A percentile compares a stretch with the other conserved stretches of the same genome.
Evolutionary conservation across 2,329 filamentous ascomycete species (phyloP).

Genomic region (Chaetothyriales sp.): DNA sequence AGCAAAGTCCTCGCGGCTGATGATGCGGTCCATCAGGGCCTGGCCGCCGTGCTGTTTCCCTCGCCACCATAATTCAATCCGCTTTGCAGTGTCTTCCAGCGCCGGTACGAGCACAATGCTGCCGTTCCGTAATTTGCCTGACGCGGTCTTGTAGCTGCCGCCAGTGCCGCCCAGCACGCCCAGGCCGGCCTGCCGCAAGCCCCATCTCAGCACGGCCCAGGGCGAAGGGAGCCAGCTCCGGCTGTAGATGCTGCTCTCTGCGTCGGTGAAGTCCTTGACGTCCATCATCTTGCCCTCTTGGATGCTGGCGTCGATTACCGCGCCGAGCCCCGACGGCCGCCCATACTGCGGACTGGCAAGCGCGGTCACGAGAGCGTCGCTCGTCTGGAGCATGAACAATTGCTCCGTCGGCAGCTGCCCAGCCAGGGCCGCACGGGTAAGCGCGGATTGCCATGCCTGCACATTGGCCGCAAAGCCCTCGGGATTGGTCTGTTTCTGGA

Average conservation of each 20-base stretch:
- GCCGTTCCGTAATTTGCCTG: conserved; percentile 26
- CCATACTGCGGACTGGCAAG: conserved; percentile 69
- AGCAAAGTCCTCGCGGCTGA: conserved; percentile 45
- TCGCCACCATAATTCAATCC: conserved; percentile 4
- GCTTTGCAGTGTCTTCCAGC: conserved; percentile 33
- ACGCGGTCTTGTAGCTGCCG: conserved; percentile 24
- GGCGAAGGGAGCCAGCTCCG: conserved; percentile 56
- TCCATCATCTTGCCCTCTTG: conserved; percentile 56
- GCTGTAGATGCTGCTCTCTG: conserved; percentile 57
- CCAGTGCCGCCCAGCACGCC: conserved; percentile 15
- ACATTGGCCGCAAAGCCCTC: conserved; percentile 75
- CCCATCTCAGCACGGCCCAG: conserved; percentile 62
- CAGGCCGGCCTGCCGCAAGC: conserved; percentile 55
- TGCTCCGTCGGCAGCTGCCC: conserved; percentile 41
- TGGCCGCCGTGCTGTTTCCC: conserved; percentile 20
- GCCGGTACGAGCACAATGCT: conserved; percentile 41
- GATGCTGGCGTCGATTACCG: conserved; percentile 66
- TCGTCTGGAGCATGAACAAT: conserved; percentile 37
- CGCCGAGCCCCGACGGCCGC: conserved; percentile 63
- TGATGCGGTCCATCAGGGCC: conserved; percentile 14
- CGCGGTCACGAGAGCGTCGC: conserved; percentile 52
- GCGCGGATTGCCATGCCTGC: conserved; percentile 61
- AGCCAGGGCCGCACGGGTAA: conserved; percentile 53
- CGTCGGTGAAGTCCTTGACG: conserved; percentile 51
- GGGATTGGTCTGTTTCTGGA: conserved; percentile 62